Evolutionary conservation across 1,284 basidiomycete genomes (phyloP).

Genomic region (Austroboletus sp.): DNA sequence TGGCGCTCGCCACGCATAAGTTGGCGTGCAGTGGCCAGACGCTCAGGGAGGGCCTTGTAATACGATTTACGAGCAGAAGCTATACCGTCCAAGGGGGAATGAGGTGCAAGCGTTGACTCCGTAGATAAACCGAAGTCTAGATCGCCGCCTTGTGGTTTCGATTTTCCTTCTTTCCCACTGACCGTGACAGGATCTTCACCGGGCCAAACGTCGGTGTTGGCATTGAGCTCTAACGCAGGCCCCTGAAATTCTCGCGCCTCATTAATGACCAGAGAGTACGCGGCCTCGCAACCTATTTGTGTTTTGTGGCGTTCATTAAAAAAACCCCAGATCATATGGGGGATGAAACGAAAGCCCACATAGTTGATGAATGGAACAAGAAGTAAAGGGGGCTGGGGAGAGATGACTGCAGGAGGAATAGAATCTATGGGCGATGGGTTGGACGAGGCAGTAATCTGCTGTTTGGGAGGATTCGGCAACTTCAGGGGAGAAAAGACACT

Average conservation of each 20-base stretch:
- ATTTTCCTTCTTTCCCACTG: constrained; percentile 1
- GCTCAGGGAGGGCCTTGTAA: constrained; percentile 66
- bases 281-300: constrained; percentile 73
- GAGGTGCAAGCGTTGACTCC: constrained; percentile 67
- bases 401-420: constrained; percentile 55
- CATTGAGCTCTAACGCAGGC: constrained; percentile 28
- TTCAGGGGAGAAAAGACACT: constrained; percentile 41
- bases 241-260: constrained; percentile 59
- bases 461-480: constrained; percentile 22
- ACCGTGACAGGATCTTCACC: background rate
- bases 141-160: constrained; percentile 41
- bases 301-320: constrained; percentile 87
- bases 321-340: constrained; percentile 84
- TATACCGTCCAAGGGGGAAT: constrained; percentile 55
- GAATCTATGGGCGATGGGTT: constrained; percentile 21
- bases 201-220: constrained; percentile 4
- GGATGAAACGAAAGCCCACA: constrained; percentile 83
- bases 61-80: constrained; percentile 68
- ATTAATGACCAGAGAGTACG: constrained; percentile 65
- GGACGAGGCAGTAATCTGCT: constrained; percentile 17
- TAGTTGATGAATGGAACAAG: constrained; percentile 84
- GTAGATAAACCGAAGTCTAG: constrained; percentile 67
- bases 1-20: constrained; percentile 75
- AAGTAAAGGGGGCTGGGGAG: constrained; percentile 76
- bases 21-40: constrained; percentile 70